A percentile compares a stretch with the other conserved stretches of the same genome.
These are phyloP conservation scores for Colletotrichum trifolii DNA, from an alignment of 2,329 filamentous ascomycete genomes.

Conservation along the genomic window DNA sequence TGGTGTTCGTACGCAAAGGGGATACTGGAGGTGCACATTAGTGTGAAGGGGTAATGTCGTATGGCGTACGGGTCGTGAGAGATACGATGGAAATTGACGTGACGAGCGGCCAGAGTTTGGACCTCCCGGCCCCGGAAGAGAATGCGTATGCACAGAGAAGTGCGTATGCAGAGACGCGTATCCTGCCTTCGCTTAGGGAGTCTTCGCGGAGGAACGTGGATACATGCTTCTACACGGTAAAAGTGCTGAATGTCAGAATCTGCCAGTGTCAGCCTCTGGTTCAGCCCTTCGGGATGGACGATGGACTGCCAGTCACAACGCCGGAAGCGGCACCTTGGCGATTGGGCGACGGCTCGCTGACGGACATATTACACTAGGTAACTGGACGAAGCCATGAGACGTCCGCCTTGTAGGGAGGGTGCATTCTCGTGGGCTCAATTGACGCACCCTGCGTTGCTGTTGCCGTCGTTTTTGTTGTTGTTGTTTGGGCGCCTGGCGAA, in stretches of 20 bases:
- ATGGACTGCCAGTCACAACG: slow-evolving; percentile 3
- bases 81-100: slow-evolving; percentile 4
- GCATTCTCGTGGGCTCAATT: slow-evolving; percentile 18
- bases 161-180: slow-evolving; percentile 23
- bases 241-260: background rate
- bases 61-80: slow-evolving; percentile 22
- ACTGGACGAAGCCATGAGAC: slow-evolving; percentile 15
- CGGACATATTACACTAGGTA: slow-evolving; percentile 16
- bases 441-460: slow-evolving; percentile 1
- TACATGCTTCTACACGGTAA: slow-evolving; percentile 10
- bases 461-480: background rate
- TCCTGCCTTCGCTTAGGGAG: slow-evolving; percentile 23
- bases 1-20: too few species aligned
- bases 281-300: slow-evolving; percentile 7
- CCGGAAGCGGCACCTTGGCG: background rate
- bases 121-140: background rate
- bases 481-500: too few species aligned
- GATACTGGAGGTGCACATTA: too few species aligned
- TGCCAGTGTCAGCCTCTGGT: slow-evolving; percentile 9
- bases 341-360: slow-evolving; percentile 20
- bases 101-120: too few species aligned
- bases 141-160: background rate
- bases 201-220: slow-evolving; percentile 6
- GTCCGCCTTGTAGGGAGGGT: slow-evolving; percentile 4
- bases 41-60: slow-evolving; percentile 3